A percentile compares a stretch with the other conserved stretches of the same genome.
phyloP scores from a whole-genome alignment of 2,329 filamentous ascomycete genomes.

The Alternaria arborescens region DNA sequence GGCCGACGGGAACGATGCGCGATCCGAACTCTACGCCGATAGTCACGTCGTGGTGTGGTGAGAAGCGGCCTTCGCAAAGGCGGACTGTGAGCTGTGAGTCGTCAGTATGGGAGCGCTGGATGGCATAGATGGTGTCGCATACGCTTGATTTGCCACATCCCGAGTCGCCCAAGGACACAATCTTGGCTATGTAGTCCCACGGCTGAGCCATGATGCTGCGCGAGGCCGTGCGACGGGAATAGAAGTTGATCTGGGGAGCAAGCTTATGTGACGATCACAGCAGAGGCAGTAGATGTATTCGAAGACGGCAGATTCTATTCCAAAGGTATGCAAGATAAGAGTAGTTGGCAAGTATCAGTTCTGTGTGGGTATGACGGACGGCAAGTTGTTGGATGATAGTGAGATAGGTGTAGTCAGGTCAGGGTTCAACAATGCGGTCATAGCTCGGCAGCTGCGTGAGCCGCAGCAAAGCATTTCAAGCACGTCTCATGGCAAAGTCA shows the following conservation, averaged over 20 bases:
- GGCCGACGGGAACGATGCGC: constrained; percentile 88
- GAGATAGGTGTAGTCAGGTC: constrained; percentile 12
- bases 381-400: constrained; percentile 14
- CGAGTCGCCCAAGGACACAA: constrained; percentile 96
- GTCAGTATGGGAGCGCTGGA: constrained; percentile 20
- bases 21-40: constrained; percentile 97
- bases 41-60: constrained; percentile 92
- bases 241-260: background rate
- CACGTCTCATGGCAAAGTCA: background rate
- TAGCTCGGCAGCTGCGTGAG: constrained; percentile 23
- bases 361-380: constrained; percentile 1
- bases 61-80: constrained; percentile 95
- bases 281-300: background rate
- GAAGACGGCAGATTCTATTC: background rate
- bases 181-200: constrained; percentile 99
- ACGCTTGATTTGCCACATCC: constrained; percentile 91
- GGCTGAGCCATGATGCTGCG: constrained; percentile 63
- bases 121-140: constrained; percentile 17
- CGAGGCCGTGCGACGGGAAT: constrained; percentile 14
- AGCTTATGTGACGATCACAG: background rate
- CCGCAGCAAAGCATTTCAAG: background rate
- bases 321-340: background rate
- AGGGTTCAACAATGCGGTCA: constrained; percentile 28
- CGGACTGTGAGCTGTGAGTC: constrained; percentile 78
- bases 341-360: background rate